Conservation (phyloP, 2,329 filamentous ascomycete species). For the Exophiala lecanii-corni region DNA sequence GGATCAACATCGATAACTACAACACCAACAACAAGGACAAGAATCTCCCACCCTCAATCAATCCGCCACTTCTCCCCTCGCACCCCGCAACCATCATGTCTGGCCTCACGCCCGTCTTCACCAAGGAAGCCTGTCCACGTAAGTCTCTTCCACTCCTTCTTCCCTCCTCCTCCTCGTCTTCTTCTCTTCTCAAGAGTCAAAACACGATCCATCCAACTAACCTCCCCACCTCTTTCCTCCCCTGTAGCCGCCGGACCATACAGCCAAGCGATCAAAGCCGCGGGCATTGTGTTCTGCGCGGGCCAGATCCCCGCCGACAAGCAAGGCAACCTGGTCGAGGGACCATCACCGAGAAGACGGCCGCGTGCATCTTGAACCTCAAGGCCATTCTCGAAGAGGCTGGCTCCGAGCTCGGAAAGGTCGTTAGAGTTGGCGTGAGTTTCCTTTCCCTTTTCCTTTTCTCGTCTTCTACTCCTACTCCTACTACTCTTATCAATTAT, state of each 20-base stretch:
- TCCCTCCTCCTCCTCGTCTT: too few species aligned
- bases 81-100: slow-evolving; percentile 16
- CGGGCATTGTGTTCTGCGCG: slow-evolving; percentile 65
- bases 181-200: too few species aligned
- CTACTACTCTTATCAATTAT: too few species aligned
- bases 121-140: slow-evolving; percentile 44
- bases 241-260: slow-evolving; percentile 26
- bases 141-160: slow-evolving; percentile 25
- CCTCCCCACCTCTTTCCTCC: not conserved
- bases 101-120: slow-evolving; percentile 34
- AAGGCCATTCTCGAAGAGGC: slow-evolving; percentile 77
- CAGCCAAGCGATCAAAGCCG: slow-evolving; percentile 62
- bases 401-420: slow-evolving; percentile 69
- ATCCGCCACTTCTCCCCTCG: too few species aligned
- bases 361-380: slow-evolving; percentile 72
- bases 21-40: slow-evolving; percentile 2
- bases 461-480: not conserved
- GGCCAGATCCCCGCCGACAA: slow-evolving; percentile 72
- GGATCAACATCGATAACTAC: too few species aligned
- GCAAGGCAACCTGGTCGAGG: slow-evolving; percentile 56
- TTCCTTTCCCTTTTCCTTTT: slow-evolving; percentile 4
- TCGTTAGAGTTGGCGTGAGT: slow-evolving; percentile 74
- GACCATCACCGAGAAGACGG: slow-evolving; percentile 64
- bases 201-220: too few species aligned
- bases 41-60: too few species aligned